phyloP scores from a whole-genome alignment of 164 flowering plant genomes.

The Piper betle region DNA sequence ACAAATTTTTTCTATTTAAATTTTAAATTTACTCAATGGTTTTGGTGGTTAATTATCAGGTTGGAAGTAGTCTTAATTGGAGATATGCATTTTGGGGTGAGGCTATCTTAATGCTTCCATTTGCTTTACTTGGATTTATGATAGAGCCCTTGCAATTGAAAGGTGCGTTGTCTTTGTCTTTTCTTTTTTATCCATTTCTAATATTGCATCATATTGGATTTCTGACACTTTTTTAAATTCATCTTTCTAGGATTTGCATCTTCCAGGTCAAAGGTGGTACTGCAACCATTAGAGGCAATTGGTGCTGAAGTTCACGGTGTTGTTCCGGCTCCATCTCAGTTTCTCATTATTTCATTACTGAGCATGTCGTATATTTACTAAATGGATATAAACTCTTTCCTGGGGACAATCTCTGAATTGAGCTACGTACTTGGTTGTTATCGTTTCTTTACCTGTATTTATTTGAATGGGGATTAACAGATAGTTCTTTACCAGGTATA shows the following conservation, averaged over 20 bases:
- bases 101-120: constrained; percentile 83
- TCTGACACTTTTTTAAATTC: neutral
- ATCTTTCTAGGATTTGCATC: constrained; percentile 50
- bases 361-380: neutral
- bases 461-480: neutral
- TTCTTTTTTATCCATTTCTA: neutral
- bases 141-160: constrained; percentile 83
- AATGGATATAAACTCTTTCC: neutral
- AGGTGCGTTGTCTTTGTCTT: constrained; percentile 29
- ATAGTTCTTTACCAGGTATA: neutral
- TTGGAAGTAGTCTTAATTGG: constrained; percentile 58
- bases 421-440: neutral
- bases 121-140: constrained; percentile 75
- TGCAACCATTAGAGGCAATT: constrained; percentile 9
- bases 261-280: constrained; percentile 25
- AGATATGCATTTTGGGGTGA: constrained; percentile 76
- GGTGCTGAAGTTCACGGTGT: constrained; percentile 28
- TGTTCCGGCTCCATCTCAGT: neutral
- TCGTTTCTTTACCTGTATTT: too few species aligned
- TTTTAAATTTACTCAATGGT: neutral
- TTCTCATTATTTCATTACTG: neutral
- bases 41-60: constrained; percentile 24
- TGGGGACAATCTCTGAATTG: neutral
- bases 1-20: neutral
- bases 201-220: neutral